These are phyloP conservation scores for Stentor roeselii DNA, from an alignment of 73 alveolate genomes.

Conservation along the genomic window DNA sequence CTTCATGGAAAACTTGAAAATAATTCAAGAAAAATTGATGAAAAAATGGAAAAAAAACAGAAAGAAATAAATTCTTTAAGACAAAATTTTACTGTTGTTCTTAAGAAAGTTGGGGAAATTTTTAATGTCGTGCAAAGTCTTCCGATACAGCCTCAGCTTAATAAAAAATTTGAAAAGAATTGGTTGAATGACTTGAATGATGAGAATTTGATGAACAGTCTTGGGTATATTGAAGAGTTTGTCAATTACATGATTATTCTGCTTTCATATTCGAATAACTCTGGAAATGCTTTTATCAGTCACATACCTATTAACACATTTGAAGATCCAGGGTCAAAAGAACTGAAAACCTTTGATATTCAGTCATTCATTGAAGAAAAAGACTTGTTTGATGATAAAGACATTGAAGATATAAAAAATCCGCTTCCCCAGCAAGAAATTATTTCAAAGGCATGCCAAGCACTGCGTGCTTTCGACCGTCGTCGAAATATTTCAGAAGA, in stretches of 20 bases:
- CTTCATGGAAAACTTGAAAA: neutral
- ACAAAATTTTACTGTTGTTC: neutral
- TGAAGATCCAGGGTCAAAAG: neutral
- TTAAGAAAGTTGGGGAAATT: neutral
- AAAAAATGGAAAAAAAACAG: neutral
- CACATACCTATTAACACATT: neutral
- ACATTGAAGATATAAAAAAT: constrained; percentile 6
- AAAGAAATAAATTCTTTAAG: neutral
- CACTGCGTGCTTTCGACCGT: too few relatives aligned
- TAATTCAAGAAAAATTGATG: neutral
- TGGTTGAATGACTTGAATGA: neutral
- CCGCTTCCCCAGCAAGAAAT: neutral
- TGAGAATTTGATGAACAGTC: neutral
- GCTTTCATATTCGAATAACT: neutral
- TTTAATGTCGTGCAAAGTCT: neutral
- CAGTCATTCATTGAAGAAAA: neutral
- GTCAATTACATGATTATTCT: neutral
- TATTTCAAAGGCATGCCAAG: neutral
- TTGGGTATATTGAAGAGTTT: constrained; percentile 14
- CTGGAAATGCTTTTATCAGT: neutral
- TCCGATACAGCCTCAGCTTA: neutral
- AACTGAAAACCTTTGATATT: neutral
- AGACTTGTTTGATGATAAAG: neutral
- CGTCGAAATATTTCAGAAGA: too few relatives aligned
- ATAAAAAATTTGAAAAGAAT: neutral